Evolutionary conservation across 2,329 filamentous ascomycete genomes (phyloP).

Genomic region (Tolypocladium tundrense): DNA sequence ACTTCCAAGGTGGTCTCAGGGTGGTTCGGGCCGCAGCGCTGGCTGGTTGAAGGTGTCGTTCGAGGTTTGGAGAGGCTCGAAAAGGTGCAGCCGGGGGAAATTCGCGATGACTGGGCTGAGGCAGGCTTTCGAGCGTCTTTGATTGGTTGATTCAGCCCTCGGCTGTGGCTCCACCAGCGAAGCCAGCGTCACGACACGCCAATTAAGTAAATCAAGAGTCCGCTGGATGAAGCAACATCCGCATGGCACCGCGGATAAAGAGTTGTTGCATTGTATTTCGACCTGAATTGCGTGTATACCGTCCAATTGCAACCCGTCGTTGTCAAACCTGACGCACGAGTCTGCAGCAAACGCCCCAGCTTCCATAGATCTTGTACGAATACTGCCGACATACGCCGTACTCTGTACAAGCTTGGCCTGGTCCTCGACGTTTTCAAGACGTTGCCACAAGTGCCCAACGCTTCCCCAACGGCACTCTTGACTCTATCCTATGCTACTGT

Average conservation of each 20-base stretch:
- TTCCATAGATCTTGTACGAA: background rate
- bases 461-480: background rate
- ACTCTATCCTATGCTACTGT: background rate
- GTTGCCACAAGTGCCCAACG: background rate
- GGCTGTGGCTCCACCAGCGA: background rate
- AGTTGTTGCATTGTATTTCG: background rate
- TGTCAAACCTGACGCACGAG: background rate
- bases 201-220: no score
- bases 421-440: background rate
- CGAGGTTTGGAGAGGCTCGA: constrained; percentile 13
- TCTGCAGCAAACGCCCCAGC: background rate
- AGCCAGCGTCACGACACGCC: background rate
- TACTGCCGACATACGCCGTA: background rate
- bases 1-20: constrained; percentile 13
- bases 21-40: constrained; percentile 15
- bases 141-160: constrained; percentile 16
- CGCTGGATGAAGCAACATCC: background rate
- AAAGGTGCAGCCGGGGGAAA: constrained; percentile 8
- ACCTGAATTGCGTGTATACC: background rate
- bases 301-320: background rate
- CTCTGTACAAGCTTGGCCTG: background rate
- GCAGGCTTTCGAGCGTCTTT: constrained; percentile 18
- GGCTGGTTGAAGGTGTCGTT: constrained; percentile 15
- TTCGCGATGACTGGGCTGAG: constrained; percentile 16
- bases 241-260: background rate